Base-by-base conservation (phyloP, 2,329 filamentous ascomycete species). In the Phoma sp. region DNA sequence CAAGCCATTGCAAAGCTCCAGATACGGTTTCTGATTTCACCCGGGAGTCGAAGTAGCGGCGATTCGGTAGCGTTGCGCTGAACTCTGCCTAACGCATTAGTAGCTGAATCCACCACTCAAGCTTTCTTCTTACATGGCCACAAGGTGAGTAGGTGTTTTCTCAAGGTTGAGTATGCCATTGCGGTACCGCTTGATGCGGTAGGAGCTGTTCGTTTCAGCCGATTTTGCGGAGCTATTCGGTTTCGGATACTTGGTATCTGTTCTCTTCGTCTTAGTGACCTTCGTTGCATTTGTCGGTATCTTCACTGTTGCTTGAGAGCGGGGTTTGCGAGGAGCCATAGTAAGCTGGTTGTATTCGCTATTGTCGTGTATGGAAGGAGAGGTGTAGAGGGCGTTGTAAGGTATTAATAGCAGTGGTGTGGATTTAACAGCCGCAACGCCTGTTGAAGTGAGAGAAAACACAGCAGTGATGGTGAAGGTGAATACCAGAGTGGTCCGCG, bases 101-200 rank as follows among this genome's bases (percentile, higher is more conserved):
- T 14, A 20, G 15, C 7, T n/a, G 7, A 26, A 6, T 25, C 23
- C 5, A 25, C 5, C 5, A 25, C 23, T 5, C 23, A 5, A 25
- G 23, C 5, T 25, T 5, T 5, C 9, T 5, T 25, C 47, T 33
- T 12, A 45, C 48, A 39, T 34, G 1, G 25, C 33, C 2, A 45
- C n/a, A 5, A 51, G 26, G 26, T 51, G 33, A 4, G n/a, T 3
- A 12, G 48, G 40, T 2, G 26, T 45, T 3, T 32, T 33, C 20
- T 51, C 33, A 2, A 51, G 40, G 20, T 51, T 45, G n/a, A 51
- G 26, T 3, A 39, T 15, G 2, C 33, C 28, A 11, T 51, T 51
- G 7, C 7, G 23, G 26, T 51, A 39, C 1, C 14, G 9, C 18
- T 39, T 51, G 10, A 39, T 5, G 1, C 25, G 38, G 15, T 29